Base-by-base conservation (phyloP, 768 basidiomycete genomes). In the Kwoniella sp. region DNA sequence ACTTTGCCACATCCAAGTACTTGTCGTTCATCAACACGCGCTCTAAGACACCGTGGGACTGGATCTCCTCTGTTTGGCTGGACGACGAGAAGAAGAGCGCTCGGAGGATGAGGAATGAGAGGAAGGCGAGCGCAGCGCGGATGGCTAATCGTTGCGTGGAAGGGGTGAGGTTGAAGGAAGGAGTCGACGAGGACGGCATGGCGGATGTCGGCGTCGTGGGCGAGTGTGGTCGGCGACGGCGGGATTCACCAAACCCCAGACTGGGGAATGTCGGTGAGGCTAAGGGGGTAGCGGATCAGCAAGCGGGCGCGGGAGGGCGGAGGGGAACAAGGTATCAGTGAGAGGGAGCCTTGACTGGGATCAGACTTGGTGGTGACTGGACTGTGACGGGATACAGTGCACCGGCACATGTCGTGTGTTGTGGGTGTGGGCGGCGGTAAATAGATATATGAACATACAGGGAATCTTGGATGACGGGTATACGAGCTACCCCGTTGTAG, bases 1-100 rank as follows among this genome's bases (percentile, higher is more conserved):
- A 87, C 67, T 87, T 88, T 66, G 93, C 91, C 15, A 91, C 89
- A 84, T 97, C 94, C 41, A 98, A 85, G 9, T 85, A 86, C 78
- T 88, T 90, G 82, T 93, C 92, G 0, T 81, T 73, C 30, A 86
- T 76, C 1, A 86, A 82, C 20, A 90, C 86, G 15, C 88, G 84
- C 74, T 90, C 88, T 47, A 90, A 82, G 17, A 89, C 86, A 66
- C 85, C 85, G 65, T 87, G 86, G 20, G 83, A 82, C 55, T 83
- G 81, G 64, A 89, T 88, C 65, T 86, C 84, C 28, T 81, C 78
- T 1, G 73, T 54, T 12, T 71, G 65, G 9, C 73, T 38, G 5
- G 65, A 62, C 15, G 66, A 55, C 0, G 70, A 63, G 66, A 79
- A 79, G 70, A 81, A 80, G 29, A 81, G 56, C 25, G 77, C 69